Conservation (phyloP, 106 monocot species). For the Iris macrosiphon region DNA sequence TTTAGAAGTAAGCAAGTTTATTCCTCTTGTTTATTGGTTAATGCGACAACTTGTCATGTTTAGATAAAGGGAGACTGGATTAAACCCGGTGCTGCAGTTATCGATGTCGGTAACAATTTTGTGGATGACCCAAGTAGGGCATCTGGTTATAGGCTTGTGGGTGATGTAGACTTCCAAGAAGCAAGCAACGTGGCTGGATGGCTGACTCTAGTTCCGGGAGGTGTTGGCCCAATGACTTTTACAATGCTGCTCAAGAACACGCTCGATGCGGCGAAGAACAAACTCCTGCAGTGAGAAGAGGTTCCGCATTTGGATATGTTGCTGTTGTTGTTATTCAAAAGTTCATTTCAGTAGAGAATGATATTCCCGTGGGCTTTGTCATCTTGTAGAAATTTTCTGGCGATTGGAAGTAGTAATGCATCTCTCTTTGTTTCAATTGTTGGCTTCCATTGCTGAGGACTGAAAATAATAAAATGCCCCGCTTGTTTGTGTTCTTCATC, state of each 20-base stretch:
- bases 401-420: no score
- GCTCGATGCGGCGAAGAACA: constrained; percentile 70
- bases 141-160: constrained; percentile 79
- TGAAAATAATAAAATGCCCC: no score
- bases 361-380: not conserved
- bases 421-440: no score
- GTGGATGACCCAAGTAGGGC: constrained; percentile 74
- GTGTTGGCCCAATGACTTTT: constrained; percentile 91
- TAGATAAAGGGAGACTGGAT: constrained; percentile 96
- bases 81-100: constrained; percentile 87
- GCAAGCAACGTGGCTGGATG: constrained; percentile 82
- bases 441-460: no score
- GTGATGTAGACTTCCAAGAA: constrained; percentile 83
- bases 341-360: not conserved
- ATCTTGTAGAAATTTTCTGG: no score
- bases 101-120: constrained; percentile 87
- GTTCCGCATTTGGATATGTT: not conserved
- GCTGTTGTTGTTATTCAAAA: not conserved
- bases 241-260: constrained; percentile 90
- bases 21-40: not conserved
- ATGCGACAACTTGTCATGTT: not conserved
- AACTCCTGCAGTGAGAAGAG: constrained; percentile 14
- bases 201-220: constrained; percentile 90
- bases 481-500: no score
- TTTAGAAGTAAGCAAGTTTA: not conserved